Evolutionary conservation across 768 basidiomycete species (phyloP), one percentile per base, ranked within the genome.

Genomic region (Pleurotus sapidus): DNA sequence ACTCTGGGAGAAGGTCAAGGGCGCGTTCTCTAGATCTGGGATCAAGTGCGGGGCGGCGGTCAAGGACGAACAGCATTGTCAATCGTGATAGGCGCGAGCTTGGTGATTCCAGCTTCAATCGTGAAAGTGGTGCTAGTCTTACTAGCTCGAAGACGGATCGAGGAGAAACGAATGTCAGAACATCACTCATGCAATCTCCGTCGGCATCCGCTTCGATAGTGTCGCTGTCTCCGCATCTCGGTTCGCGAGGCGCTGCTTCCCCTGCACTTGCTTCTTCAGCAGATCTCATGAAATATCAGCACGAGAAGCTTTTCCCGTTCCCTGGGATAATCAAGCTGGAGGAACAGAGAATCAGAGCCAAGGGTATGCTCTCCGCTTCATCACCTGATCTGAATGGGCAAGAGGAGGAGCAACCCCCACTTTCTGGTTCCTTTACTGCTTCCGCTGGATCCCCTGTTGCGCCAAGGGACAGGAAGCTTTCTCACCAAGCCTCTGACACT

Each of bases 241-340:
- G 80, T 56, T 74, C 79, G 49, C 81, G 84, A 57, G 77, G 80
- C 46, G 83, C 81, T 38, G 79, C 82, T 9, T 93, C 91, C 6
- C 89, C 91, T n/a, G 83, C 94, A 38, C 93, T 93, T 40, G 81
- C 85, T 9, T 86, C 89, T 24, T 78, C 84, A 12, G 81, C 82
- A 27, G 91, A 93, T 71, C 71, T 87, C 67, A 77, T 78, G 25
- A 91, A 80, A 71, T 95, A 89, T 71, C 84, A 84, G 60, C 83
- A 85, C 62, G 75, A 83, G 25, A 98, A 98, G 68, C 77, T 97
- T 37, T 90, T 89, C 71, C 93, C 95, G 1, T 95, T 96, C 80
- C 93, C 92, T 23, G 93, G 92, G 38, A 87, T 94, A 70, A 81
- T 86, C 65, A 82, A 83, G 63, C 76, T 94, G 38, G 90, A 90